Percentiles rank a stretch among this genome's conserved stretches.
phyloP scores from a whole-genome alignment of 805 yeast genomes.

The Naumovozyma castellii region DNA sequence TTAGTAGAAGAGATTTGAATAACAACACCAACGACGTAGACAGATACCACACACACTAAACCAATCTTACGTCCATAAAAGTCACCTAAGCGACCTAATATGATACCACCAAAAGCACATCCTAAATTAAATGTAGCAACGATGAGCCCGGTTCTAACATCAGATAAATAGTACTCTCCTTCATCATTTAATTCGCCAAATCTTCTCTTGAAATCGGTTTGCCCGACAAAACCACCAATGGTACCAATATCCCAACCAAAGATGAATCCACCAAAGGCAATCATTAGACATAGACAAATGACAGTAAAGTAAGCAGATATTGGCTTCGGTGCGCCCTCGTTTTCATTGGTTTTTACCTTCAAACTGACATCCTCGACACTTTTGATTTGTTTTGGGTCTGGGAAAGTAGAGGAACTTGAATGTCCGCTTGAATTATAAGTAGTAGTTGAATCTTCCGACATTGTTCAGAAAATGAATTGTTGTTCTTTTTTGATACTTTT shows the following conservation, averaged over 20 bases:
- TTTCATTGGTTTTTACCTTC: too few relatives aligned
- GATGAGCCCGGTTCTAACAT: constrained; percentile 22
- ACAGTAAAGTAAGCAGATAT: constrained; percentile 22
- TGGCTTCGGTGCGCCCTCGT: constrained; percentile 22
- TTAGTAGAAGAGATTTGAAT: constrained; percentile 51
- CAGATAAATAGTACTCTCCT: constrained; percentile 18
- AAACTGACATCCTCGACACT: too few relatives aligned
- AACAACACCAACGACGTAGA: constrained; percentile 58
- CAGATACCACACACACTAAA: constrained; percentile 46
- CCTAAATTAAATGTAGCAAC: constrained; percentile 58
- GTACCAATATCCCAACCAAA: too few relatives aligned
- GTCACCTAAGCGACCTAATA: constrained; percentile 51
- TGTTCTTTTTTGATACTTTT: too few relatives aligned
- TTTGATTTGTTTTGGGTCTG: too few relatives aligned
- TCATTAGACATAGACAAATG: constrained; percentile 16
- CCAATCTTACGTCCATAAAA: constrained; percentile 57
- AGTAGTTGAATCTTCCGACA: too few relatives aligned
- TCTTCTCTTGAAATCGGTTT: constrained; percentile 22
- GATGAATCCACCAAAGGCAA: constrained; percentile 10
- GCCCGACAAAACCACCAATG: constrained; percentile 51
- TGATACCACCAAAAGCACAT: constrained; percentile 65
- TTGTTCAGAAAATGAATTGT: too few relatives aligned
- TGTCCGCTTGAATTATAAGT: too few relatives aligned
- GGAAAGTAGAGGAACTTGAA: too few relatives aligned
- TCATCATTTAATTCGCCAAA: constrained; percentile 16